Evolutionary conservation across 331 rosid genomes (phyloP).

Genomic region (Malus hybrid): DNA sequence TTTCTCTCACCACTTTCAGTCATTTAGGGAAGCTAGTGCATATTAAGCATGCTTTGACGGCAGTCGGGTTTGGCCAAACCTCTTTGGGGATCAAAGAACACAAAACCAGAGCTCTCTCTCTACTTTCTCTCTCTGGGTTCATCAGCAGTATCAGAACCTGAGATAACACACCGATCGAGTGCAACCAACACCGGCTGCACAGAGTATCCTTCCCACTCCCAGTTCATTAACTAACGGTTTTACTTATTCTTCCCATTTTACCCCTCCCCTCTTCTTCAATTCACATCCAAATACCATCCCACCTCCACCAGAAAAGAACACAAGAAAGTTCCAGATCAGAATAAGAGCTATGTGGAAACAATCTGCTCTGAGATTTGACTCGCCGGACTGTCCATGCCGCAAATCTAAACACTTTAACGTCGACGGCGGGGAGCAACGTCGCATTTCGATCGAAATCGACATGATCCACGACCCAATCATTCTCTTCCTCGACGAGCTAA

Average conservation of each 20-base stretch:
- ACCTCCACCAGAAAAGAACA: background rate
- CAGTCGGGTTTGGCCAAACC: no score
- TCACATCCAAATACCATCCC: conserved; percentile 26
- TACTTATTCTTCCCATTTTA: conserved; percentile 21
- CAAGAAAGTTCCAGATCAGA: no score
- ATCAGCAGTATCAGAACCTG: background rate
- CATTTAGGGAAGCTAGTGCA: no score
- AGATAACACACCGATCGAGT: background rate
- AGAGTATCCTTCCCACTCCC: background rate
- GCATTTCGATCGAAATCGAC: conserved; percentile 86
- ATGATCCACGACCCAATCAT: conserved; percentile 86
- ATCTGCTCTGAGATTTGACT: no score
- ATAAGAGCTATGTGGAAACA: no score
- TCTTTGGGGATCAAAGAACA: no score
- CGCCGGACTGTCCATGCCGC: no score
- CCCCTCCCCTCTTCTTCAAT: conserved; percentile 14
- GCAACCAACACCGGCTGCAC: background rate
- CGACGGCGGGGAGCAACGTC: conserved; percentile 67
- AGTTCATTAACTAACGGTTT: conserved; percentile 61
- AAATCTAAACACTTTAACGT: no score
- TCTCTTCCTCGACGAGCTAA: conserved; percentile 83
- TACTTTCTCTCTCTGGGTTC: background rate
- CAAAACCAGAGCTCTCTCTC: no score
- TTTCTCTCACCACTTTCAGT: no score
- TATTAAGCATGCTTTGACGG: no score